Conservation (phyloP, 495 filamentous ascomycete species). For the Schizothecium vesticola region DNA sequence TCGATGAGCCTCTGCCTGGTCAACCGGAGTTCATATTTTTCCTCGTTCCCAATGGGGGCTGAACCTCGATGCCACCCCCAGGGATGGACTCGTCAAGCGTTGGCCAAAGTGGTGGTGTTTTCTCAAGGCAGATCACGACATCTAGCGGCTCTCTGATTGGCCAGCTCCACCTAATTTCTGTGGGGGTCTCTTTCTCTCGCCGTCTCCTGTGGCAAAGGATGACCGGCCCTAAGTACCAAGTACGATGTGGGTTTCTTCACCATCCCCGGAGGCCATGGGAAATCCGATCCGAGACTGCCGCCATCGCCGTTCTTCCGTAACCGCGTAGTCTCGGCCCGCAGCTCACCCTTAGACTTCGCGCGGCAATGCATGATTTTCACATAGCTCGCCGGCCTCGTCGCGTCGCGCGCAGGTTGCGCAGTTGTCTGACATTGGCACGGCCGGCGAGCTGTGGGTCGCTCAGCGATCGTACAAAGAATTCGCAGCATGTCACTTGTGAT, state of each 20-base stretch:
- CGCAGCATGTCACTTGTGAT: no score
- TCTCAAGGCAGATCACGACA: conserved; percentile 32
- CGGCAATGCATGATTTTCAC: no score
- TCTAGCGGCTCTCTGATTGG: conserved; percentile 27
- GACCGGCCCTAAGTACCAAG: background rate
- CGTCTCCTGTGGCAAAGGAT: conserved; percentile 12
- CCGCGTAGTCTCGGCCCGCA: no score
- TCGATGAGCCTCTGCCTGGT: background rate
- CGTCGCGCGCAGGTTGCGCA: no score
- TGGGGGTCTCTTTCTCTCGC: conserved; percentile 18
- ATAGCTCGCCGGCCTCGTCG: no score
- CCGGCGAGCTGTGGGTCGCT: no score
- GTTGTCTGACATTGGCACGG: no score
- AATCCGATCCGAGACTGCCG: background rate
- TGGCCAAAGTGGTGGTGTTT: conserved; percentile 31
- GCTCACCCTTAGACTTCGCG: no score
- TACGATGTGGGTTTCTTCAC: background rate
- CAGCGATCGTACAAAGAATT: no score
- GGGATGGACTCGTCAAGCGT: conserved; percentile 19
- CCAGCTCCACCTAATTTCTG: conserved; percentile 17
- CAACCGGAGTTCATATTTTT: conserved; percentile 13
- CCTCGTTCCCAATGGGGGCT: conserved; percentile 1
- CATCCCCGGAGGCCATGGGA: background rate
- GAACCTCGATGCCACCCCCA: conserved; percentile 14
- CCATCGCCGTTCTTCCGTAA: background rate